Conservation (phyloP, 208 protist genomes). For the Trichomonas gallinae region DNA sequence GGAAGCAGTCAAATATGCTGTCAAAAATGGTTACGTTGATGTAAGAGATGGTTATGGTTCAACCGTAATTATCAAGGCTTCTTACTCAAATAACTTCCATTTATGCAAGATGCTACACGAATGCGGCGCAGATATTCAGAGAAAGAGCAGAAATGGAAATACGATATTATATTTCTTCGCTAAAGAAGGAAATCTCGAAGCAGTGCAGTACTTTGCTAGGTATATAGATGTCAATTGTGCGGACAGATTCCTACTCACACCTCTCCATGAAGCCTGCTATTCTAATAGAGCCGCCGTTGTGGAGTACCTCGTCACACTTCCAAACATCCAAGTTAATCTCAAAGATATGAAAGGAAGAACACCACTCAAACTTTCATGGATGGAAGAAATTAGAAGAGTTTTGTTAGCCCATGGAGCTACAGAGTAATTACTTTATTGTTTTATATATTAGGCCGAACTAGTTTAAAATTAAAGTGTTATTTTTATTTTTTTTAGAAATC, state of each 20-base stretch:
- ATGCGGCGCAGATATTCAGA: neutral
- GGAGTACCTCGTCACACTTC: neutral
- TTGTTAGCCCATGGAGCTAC: neutral
- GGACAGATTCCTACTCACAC: neutral
- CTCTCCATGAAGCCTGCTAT: neutral
- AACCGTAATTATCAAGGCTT: neutral
- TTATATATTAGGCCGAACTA: too few species aligned
- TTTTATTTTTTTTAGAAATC: too few species aligned
- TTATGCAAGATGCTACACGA: neutral
- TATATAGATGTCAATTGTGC: neutral
- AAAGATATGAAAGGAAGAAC: neutral
- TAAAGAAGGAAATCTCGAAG: neutral
- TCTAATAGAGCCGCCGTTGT: neutral
- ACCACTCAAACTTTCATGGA: neutral
- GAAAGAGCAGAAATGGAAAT: neutral
- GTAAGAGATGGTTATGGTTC: neutral
- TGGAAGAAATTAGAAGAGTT: neutral
- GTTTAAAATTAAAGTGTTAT: too few species aligned
- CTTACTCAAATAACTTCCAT: neutral
- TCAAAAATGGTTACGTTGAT: neutral
- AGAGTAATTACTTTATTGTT: neutral
- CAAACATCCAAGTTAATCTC: neutral
- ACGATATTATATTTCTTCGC: neutral
- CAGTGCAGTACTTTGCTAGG: neutral
- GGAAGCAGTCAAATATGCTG: neutral